Evolutionary conservation across 148 eudicot genomes (phyloP).

Genomic region (Vaccinium vitisidaea): DNA sequence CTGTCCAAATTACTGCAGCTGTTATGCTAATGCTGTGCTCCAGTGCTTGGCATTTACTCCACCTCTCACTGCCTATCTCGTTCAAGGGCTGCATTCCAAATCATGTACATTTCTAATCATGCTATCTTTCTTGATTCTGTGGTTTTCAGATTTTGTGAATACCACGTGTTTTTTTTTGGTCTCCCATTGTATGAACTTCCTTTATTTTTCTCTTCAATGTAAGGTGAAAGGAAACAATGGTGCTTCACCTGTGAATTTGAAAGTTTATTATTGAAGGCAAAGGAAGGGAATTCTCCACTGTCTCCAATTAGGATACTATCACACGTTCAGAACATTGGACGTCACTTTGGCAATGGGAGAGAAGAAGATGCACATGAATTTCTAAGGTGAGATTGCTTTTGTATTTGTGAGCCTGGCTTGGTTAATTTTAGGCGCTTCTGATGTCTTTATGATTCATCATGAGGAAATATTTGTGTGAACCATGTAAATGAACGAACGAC

Average conservation of each 20-base stretch:
- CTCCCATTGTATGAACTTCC: neutral
- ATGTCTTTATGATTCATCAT: neutral
- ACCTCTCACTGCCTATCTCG: conserved; percentile 81
- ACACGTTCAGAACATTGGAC: conserved; percentile 59
- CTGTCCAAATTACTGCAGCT: conserved; percentile 41
- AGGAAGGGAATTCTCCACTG: conserved; percentile 47
- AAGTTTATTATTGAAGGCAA: conserved; percentile 52
- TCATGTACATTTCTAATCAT: conserved; percentile 51
- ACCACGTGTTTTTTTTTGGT: neutral
- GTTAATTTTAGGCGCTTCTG: neutral
- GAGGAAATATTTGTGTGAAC: neutral
- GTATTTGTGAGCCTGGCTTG: neutral
- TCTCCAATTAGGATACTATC: conserved; percentile 67
- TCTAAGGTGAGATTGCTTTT: conserved; percentile 47
- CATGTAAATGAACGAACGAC: neutral
- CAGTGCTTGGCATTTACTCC: conserved; percentile 91
- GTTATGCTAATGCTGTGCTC: conserved; percentile 85
- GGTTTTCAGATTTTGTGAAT: neutral
- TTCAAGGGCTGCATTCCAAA: conserved; percentile 81
- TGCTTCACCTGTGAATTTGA: conserved; percentile 88
- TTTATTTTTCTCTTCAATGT: conserved; percentile 20
- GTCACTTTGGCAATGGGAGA: conserved; percentile 67
- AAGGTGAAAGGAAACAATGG: conserved; percentile 72
- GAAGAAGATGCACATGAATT: conserved; percentile 97
- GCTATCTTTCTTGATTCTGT: neutral